Evolutionary conservation across 306 rosid species (phyloP).

Genomic region (Vicia villosa): DNA sequence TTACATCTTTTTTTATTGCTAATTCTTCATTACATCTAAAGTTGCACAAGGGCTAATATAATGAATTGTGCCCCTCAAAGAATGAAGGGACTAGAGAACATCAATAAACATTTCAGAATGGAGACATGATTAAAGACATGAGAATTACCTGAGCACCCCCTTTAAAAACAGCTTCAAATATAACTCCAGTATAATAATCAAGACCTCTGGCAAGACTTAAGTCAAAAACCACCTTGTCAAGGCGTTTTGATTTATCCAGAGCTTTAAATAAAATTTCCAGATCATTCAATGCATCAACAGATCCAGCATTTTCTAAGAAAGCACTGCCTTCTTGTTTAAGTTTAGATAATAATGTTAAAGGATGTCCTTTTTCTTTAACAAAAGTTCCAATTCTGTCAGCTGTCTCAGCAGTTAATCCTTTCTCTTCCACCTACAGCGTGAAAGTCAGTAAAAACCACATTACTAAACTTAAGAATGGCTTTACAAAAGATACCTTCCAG

Average conservation of each 20-base stretch:
- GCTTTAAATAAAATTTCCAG: conserved; percentile 79
- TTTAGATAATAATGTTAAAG: conserved; percentile 68
- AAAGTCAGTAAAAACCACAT: conserved; percentile 22
- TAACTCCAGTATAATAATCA: conserved; percentile 93
- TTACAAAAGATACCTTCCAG: conserved; percentile 2
- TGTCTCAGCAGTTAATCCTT: conserved; percentile 74
- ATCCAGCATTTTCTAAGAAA: conserved; percentile 59
- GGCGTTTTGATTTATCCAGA: conserved; percentile 69
- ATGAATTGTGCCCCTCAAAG: not conserved
- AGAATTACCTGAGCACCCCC: conserved; percentile 81
- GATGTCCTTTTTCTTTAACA: conserved; percentile 83
- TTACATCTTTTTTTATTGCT: no score
- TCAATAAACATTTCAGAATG: conserved; percentile 17
- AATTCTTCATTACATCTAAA: not conserved
- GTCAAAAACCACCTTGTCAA: conserved; percentile 83
- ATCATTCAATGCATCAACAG: conserved; percentile 73
- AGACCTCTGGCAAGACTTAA: conserved; percentile 98
- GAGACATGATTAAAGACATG: conserved; percentile 9
- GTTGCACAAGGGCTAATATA: no score
- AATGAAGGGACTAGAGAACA: not conserved
- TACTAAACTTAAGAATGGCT: conserved; percentile 8
- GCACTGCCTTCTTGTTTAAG: conserved; percentile 71
- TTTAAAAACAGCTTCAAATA: conserved; percentile 89
- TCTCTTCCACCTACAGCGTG: conserved; percentile 78
- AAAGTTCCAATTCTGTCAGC: conserved; percentile 79